These are phyloP conservation scores for Ganoderma meredithae DNA, from an alignment of 1,284 basidiomycete species.

Conservation along the genomic window DNA sequence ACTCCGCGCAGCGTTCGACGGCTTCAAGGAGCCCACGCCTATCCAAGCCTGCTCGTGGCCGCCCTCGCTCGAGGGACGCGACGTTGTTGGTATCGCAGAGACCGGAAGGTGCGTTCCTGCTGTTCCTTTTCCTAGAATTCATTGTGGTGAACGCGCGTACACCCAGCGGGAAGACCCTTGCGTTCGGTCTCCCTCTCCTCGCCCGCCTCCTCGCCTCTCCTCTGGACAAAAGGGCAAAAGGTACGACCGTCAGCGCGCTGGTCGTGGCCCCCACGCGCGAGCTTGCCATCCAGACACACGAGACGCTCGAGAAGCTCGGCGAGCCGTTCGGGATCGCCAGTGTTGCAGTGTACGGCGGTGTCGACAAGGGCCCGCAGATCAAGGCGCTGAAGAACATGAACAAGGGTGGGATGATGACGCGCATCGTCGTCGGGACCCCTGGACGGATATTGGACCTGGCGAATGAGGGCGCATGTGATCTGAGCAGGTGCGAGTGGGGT, in stretches of 20 bases:
- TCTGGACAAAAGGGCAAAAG: slow-evolving; percentile 43
- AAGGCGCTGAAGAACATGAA: slow-evolving; percentile 60
- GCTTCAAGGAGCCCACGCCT: slow-evolving; percentile 91
- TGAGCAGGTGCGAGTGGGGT: slow-evolving; percentile 65
- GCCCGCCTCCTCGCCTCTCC: slow-evolving; percentile 63
- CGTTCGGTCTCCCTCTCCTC: slow-evolving; percentile 93
- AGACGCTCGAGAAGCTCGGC: slow-evolving; percentile 83
- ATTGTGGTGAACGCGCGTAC: slow-evolving; percentile 13
- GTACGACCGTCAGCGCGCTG: slow-evolving; percentile 71
- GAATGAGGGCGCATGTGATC: slow-evolving; percentile 83
- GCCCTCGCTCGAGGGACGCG: slow-evolving; percentile 80
- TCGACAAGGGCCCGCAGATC: slow-evolving; percentile 87
- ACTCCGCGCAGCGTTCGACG: slow-evolving; percentile 68
- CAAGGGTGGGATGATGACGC: slow-evolving; percentile 59
- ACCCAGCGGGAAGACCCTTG: slow-evolving; percentile 91
- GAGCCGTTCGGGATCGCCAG: slow-evolving; percentile 79
- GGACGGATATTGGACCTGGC: slow-evolving; percentile 93
- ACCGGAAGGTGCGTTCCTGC: slow-evolving; percentile 77
- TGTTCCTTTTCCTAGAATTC: background rate
- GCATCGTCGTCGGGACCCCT: slow-evolving; percentile 93
- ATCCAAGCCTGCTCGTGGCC: slow-evolving; percentile 99
- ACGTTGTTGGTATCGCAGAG: slow-evolving; percentile 97
- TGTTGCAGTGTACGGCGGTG: slow-evolving; percentile 93
- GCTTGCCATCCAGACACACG: slow-evolving; percentile 94
- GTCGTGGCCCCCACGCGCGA: slow-evolving; percentile 95